These are phyloP conservation scores for Erysiphe neolycopersici DNA, from an alignment of 2,329 filamentous ascomycete species.

Conservation along the genomic window DNA sequence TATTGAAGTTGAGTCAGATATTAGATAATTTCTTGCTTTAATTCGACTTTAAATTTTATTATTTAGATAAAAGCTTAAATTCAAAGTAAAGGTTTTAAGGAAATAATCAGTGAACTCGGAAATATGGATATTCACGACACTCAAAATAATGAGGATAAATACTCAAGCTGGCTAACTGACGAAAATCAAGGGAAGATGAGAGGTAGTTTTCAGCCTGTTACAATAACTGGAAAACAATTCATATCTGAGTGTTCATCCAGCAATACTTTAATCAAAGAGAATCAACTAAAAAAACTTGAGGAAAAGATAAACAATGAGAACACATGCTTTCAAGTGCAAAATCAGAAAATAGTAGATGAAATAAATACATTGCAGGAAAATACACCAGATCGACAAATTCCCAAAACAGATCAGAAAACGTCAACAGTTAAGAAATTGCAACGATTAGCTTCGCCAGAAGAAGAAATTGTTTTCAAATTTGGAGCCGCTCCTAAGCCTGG, in stretches of 20 bases:
- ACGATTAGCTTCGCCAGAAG: slow-evolving; percentile 1
- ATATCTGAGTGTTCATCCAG: not conserved
- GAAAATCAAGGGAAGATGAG: too few relatives aligned
- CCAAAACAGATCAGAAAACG: not conserved
- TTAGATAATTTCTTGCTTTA: too few relatives aligned
- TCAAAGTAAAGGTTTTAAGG: too few relatives aligned
- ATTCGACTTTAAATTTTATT: too few relatives aligned
- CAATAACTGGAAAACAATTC: not conserved
- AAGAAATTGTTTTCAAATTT: not conserved
- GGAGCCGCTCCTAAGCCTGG: not conserved
- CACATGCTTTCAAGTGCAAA: not conserved
- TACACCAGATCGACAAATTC: not conserved
- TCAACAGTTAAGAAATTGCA: not conserved
- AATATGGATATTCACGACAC: too few relatives aligned
- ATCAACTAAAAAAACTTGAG: not conserved
- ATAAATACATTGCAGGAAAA: not conserved
- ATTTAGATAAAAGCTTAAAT: too few relatives aligned
- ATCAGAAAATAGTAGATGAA: not conserved
- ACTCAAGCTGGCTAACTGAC: too few relatives aligned
- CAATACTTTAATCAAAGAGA: not conserved
- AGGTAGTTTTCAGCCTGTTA: not conserved
- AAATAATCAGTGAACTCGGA: too few relatives aligned
- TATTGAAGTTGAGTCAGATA: too few relatives aligned
- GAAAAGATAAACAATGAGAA: not conserved
- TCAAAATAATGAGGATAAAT: too few relatives aligned